These are phyloP conservation scores for Boletus speciosus DNA, from an alignment of 768 basidiomycete genomes.

Conservation along the genomic window DNA sequence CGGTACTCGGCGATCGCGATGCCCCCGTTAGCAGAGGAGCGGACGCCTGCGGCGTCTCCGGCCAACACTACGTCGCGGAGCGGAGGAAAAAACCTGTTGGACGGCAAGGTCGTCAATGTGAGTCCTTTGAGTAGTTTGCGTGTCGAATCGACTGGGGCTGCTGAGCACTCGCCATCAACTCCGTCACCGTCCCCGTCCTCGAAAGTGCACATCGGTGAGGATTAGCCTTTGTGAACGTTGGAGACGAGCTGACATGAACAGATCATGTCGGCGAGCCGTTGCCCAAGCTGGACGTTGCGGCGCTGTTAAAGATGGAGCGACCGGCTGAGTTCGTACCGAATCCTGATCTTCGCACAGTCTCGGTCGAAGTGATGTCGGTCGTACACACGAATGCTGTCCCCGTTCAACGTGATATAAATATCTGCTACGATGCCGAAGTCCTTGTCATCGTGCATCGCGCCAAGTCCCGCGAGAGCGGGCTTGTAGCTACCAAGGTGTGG, in stretches of 20 bases:
- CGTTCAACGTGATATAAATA: constrained; percentile 42
- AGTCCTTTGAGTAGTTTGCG: constrained; percentile 12
- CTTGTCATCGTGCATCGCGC: constrained; percentile 65
- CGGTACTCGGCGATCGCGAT: constrained; percentile 59
- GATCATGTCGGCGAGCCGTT: constrained; percentile 43
- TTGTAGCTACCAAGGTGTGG: constrained; percentile 72
- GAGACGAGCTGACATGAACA: constrained; percentile 13
- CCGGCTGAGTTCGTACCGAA: constrained; percentile 19
- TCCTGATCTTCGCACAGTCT: constrained; percentile 51
- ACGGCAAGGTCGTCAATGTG: constrained; percentile 7
- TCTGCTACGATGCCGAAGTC: constrained; percentile 75
- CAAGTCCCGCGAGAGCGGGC: constrained; percentile 60
- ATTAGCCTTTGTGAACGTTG: background rate
- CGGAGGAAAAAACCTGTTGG: constrained; percentile 3
- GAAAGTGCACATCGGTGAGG: constrained; percentile 36
- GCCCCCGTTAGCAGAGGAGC: constrained; percentile 67
- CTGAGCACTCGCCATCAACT: background rate
- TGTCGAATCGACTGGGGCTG: background rate
- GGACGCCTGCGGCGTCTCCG: constrained; percentile 55
- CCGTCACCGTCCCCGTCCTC: background rate
- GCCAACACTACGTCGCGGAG: constrained; percentile 47
- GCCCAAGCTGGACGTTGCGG: constrained; percentile 46
- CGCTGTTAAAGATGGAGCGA: constrained; percentile 36
- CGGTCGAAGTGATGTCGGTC: constrained; percentile 70
- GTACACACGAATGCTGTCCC: constrained; percentile 46